Percentiles rank a stretch among this genome's conserved stretches.
Evolutionary conservation across 371 early-diverging fungal species (phyloP).

Genomic region (Rhizopus sp.): DNA sequence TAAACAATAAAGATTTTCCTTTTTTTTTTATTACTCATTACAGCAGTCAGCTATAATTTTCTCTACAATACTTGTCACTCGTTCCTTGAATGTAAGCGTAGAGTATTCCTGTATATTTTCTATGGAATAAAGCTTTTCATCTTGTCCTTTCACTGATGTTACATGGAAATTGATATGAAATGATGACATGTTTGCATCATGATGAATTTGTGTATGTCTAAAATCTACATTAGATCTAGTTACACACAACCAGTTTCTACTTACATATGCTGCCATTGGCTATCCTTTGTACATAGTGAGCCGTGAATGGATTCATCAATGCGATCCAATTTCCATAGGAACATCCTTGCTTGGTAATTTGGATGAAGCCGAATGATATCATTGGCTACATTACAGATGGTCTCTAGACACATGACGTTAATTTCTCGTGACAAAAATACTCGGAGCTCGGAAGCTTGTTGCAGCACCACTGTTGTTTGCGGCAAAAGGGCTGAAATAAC

Average conservation of each 20-base stretch:
- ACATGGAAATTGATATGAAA: conserved; percentile 22
- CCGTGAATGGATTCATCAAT: conserved; percentile 52
- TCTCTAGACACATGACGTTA: conserved; percentile 43
- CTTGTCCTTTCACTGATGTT: background rate
- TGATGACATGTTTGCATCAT: conserved; percentile 18
- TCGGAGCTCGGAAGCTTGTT: conserved; percentile 45
- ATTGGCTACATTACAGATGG: conserved; percentile 52
- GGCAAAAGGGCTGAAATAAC: conserved; percentile 43
- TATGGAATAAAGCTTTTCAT: background rate
- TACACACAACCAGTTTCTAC: background rate
- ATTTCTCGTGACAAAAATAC: conserved; percentile 47
- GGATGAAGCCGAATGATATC: conserved; percentile 30
- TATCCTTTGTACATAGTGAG: conserved; percentile 20
- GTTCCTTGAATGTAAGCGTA: conserved; percentile 20
- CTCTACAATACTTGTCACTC: conserved; percentile 14
- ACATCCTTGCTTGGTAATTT: conserved; percentile 23
- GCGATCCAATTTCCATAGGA: conserved; percentile 49
- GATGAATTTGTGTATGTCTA: background rate
- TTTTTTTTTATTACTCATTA: conserved; percentile 9
- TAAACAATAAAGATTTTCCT: background rate
- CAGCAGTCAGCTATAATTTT: conserved; percentile 12
- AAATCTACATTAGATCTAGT: background rate
- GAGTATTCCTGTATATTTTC: conserved; percentile 2
- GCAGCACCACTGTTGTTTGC: conserved; percentile 43
- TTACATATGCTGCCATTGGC: conserved; percentile 44